These are phyloP conservation scores for Colletotrichum trifolii DNA, from an alignment of 2,329 filamentous ascomycete genomes.

Conservation along the genomic window DNA sequence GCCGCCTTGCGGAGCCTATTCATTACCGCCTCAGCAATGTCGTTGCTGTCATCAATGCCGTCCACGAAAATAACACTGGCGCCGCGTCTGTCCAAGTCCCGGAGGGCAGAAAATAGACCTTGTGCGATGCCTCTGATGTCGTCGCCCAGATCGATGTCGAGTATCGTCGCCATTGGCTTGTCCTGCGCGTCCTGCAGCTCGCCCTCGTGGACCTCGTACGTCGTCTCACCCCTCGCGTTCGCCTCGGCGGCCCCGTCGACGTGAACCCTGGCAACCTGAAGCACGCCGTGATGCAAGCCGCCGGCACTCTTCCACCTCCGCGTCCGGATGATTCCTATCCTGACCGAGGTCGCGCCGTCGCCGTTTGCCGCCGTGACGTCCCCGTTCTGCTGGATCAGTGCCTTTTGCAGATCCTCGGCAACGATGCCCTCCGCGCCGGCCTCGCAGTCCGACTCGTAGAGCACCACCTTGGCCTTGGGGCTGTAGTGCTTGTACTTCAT, in stretches of 20 bases:
- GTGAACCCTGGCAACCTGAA: constrained; percentile 43
- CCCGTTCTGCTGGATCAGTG: constrained; percentile 33
- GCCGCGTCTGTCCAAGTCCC: constrained; percentile 82
- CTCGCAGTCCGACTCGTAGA: constrained; percentile 73
- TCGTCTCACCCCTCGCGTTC: constrained; percentile 43
- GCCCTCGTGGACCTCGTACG: constrained; percentile 55
- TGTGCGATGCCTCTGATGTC: constrained; percentile 82
- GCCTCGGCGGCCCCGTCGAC: constrained; percentile 39
- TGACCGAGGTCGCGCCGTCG: constrained; percentile 38
- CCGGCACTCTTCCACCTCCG: constrained; percentile 61
- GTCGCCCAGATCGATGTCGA: constrained; percentile 79
- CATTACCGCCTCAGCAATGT: constrained; percentile 89
- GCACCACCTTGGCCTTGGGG: constrained; percentile 84
- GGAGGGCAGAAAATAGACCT: constrained; percentile 86
- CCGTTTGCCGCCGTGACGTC: constrained; percentile 39
- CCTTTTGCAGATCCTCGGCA: constrained; percentile 47
- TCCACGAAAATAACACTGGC: constrained; percentile 92
- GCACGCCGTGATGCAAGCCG: constrained; percentile 49
- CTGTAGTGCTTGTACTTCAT: constrained; percentile 99
- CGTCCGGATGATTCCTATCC: constrained; percentile 67
- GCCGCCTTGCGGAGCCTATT: constrained; percentile 85
- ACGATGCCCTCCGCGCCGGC: constrained; percentile 50
- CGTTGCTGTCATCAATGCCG: constrained; percentile 81
- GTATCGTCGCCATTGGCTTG: constrained; percentile 54
- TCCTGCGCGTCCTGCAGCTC: constrained; percentile 49